Evolutionary conservation across 768 basidiomycete genomes (phyloP), one percentile per base, ranked within the genome.

Genomic region (Trametes meyenii): DNA sequence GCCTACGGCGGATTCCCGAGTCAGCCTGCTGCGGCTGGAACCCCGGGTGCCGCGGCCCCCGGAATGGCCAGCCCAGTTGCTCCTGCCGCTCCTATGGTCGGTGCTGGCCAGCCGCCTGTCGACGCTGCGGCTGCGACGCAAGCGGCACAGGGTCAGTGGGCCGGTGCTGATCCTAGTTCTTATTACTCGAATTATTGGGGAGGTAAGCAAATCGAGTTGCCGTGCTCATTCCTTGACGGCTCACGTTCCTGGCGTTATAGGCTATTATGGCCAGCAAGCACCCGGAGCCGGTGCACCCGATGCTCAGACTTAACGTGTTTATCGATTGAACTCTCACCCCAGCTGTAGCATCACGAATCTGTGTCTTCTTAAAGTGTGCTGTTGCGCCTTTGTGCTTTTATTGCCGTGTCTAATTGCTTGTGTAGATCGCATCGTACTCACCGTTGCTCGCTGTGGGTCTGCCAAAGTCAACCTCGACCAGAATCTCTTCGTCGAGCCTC

Each of bases 121-220:
- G 78, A 78, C 66, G 80, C 81, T 38, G 75, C 73, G n/a, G 76
- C 74, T 14, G 82, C 80, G 11, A 83, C 81, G 14, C 83, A 84
- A 64, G 80, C 83, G 38, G 83, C 81, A 50, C 89, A 90, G 73
- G 86, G 84, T 49, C 90, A 92, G 69, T 94, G 92, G 90, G 84
- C 84, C 26, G 79, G 82, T 24, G 83, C 85, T 49, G 90, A 92
- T 70, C 86, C 89, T 58, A 87, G 77, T 70, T 82, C 81, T 61
- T 91, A 91, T 75, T 91, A 91, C 74, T 85, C 85, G 57, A 89
- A 89, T 71, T 91, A 92, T 72, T 92, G 90, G 90, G 87, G 89
- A 72, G 89, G 90, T 92, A 61, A 69, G 86, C 78, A 3, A 2
- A 13, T 36, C 23, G 36, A 0, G 17, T 58, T 21, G 60, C 53